A percentile compares a stretch with the other conserved stretches of the same genome.
Evolutionary conservation across 257 asterid species (phyloP).

Genomic region (Solanum gandarillasii): DNA sequence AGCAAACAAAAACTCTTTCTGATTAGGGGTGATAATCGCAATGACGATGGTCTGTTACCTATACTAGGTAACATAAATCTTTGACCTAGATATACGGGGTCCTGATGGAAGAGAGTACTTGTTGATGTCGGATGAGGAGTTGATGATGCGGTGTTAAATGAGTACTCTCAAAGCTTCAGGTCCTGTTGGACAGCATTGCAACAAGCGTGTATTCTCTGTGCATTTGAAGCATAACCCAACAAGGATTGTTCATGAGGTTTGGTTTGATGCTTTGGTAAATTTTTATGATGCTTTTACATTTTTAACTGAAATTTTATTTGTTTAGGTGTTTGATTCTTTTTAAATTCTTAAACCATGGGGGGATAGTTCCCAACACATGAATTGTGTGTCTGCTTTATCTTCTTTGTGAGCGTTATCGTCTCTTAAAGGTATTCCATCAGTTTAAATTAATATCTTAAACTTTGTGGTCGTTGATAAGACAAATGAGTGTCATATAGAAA

Average conservation of each 20-base stretch:
- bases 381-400: slow-evolving; percentile 68
- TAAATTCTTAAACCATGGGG: slow-evolving; percentile 47
- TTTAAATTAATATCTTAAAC: not conserved
- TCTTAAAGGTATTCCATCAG: slow-evolving; percentile 46
- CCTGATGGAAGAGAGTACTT: slow-evolving; percentile 46
- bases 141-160: slow-evolving; percentile 77
- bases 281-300: not conserved
- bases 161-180: slow-evolving; percentile 73
- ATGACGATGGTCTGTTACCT: not conserved
- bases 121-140: slow-evolving; percentile 62
- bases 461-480: not conserved
- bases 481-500: not conserved
- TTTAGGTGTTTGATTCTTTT: not conserved
- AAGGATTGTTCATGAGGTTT: slow-evolving; percentile 70
- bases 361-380: slow-evolving; percentile 85
- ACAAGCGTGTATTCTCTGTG: slow-evolving; percentile 92
- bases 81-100: not conserved
- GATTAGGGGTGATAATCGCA: not conserved
- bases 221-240: slow-evolving; percentile 91
- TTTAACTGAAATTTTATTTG: not conserved
- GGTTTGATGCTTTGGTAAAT: not conserved
- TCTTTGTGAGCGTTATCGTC: slow-evolving; percentile 62
- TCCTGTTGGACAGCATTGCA: slow-evolving; percentile 97
- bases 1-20: not conserved
- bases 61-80: not conserved